A percentile compares a stretch with the other conserved stretches of the same genome.
Conservation (phyloP, 176 grass and related monocot species). For the Alopecurus myosuroides region DNA sequence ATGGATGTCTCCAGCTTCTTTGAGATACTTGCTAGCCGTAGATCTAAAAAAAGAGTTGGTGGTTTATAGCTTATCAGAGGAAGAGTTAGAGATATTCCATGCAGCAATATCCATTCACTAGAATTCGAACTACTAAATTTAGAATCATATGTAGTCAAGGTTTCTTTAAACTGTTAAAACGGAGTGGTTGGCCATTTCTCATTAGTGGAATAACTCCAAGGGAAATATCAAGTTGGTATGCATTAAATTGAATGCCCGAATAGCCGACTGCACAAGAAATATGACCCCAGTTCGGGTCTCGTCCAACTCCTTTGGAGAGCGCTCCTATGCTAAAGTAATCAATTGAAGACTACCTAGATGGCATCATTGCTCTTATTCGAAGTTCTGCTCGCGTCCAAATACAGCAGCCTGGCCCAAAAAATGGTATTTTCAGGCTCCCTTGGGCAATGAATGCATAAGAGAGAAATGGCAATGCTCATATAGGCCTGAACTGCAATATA, state of each 20-base stretch:
- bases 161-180: conserved; percentile 78
- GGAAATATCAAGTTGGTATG: conserved; percentile 68
- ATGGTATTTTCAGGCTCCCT: background rate
- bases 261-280: conserved; percentile 94
- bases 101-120: too few relatives aligned
- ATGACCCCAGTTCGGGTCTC: conserved; percentile 97
- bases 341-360: too few relatives aligned
- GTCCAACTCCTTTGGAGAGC: too few relatives aligned
- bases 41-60: conserved; percentile 33
- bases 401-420: conserved; percentile 67
- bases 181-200: conserved; percentile 86
- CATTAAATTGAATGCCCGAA: conserved; percentile 70
- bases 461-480: background rate
- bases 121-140: too few relatives aligned
- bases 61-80: too few relatives aligned
- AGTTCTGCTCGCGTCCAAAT: too few relatives aligned
- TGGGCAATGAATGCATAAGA: background rate
- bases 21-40: conserved; percentile 77
- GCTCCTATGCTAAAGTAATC: too few relatives aligned
- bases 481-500: too few relatives aligned
- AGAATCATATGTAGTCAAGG: too few relatives aligned
- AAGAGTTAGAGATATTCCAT: too few relatives aligned
- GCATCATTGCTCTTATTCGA: too few relatives aligned
- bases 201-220: conserved; percentile 82
- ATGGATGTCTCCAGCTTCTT: conserved; percentile 68